Evolutionary conservation across 768 basidiomycete species (phyloP).

Genomic region (Phaffia tasmanica): DNA sequence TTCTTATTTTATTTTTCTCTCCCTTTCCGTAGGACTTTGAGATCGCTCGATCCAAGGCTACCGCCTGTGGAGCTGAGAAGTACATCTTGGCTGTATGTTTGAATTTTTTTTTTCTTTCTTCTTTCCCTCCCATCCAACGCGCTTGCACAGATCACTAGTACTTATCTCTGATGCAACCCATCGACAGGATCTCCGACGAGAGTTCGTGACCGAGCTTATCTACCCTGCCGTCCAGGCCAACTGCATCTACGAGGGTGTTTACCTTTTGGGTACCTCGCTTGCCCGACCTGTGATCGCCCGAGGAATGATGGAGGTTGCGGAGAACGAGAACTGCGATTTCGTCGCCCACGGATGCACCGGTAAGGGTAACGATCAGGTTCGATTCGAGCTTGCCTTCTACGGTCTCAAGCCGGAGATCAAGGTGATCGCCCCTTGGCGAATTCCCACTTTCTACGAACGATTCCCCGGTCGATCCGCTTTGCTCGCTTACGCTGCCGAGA

Average conservation of each 20-base stretch:
- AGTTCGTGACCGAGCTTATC: slow-evolving; percentile 91
- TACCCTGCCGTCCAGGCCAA: slow-evolving; percentile 98
- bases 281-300: slow-evolving; percentile 98
- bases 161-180: neutral
- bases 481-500: slow-evolving; percentile 74
- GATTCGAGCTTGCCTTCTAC: slow-evolving; percentile 98
- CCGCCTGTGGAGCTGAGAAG: slow-evolving; percentile 85
- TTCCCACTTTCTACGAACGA: slow-evolving; percentile 94
- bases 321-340: slow-evolving; percentile 85
- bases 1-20: neutral
- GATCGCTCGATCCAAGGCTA: slow-evolving; percentile 78
- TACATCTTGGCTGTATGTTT: slow-evolving; percentile 71
- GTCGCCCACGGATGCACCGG: slow-evolving; percentile 98
- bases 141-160: neutral
- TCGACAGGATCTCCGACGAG: slow-evolving; percentile 72
- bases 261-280: slow-evolving; percentile 92
- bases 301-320: slow-evolving; percentile 92
- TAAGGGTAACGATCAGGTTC: slow-evolving; percentile 99
- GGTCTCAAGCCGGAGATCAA: slow-evolving; percentile 97
- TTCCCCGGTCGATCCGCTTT: slow-evolving; percentile 93
- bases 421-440: slow-evolving; percentile 95
- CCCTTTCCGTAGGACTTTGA: slow-evolving; percentile 61
- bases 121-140: neutral
- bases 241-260: slow-evolving; percentile 97
- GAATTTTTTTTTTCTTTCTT: neutral